Conservation (phyloP, 345 rosid genomes). For the Arabis hirsuta region DNA sequence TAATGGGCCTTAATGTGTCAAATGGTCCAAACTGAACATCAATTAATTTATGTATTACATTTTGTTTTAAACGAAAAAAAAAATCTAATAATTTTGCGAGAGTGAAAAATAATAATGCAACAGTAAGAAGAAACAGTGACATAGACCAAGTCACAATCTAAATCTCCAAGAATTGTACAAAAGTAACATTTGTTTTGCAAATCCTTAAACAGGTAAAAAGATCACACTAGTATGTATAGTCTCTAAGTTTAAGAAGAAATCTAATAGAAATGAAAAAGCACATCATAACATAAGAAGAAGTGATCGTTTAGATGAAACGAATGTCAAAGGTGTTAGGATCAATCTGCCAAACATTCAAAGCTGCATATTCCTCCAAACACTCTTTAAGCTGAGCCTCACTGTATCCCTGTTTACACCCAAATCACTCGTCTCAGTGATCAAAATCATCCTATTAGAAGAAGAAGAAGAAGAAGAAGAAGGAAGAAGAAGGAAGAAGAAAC, state of each 20-base stretch:
- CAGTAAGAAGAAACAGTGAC: neutral
- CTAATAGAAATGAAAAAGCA: neutral
- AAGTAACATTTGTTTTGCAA: constrained; percentile 9
- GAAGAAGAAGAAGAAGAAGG: neutral
- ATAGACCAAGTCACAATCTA: neutral
- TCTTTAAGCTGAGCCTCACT: constrained; percentile 98
- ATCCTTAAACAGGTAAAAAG: neutral
- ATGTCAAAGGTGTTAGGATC: constrained; percentile 91
- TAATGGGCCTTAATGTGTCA: neutral
- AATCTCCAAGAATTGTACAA: neutral
- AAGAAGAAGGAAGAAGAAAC: constrained; percentile 31
- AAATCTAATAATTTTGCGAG: neutral
- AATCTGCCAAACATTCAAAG: constrained; percentile 96
- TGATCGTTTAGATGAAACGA: constrained; percentile 79
- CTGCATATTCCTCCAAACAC: constrained; percentile 96
- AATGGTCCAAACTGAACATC: neutral
- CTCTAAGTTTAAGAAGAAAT: constrained; percentile 16
- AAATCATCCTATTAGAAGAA: constrained; percentile 4
- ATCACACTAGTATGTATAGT: neutral
- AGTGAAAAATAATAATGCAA: neutral
- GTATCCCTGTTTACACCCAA: constrained; percentile 72
- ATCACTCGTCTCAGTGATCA: constrained; percentile 23
- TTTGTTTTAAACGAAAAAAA: neutral
- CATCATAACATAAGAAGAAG: neutral
- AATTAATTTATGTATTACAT: no score